A percentile compares a stretch with the other conserved stretches of the same genome.
Conservation (phyloP, 2,329 filamentous ascomycete genomes). For the Beauveria rudraprayagi region DNA sequence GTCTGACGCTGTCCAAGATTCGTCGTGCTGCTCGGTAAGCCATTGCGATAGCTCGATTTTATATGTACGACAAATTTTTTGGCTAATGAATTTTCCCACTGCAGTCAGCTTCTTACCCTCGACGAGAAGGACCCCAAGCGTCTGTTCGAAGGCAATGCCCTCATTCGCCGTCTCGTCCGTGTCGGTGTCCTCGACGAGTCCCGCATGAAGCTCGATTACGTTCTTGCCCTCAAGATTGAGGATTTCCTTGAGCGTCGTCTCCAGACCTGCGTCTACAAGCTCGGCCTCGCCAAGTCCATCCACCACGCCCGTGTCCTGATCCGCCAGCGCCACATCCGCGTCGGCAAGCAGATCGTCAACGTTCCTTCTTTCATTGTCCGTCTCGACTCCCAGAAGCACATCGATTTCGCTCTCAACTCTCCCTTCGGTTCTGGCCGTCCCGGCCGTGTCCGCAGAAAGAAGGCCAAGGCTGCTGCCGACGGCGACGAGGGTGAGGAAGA, state of each 20-base stretch:
- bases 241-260: constrained; percentile 99
- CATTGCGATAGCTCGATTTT: neutral
- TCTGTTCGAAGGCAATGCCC: constrained; percentile 99
- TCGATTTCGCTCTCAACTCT: constrained; percentile 96
- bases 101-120: constrained; percentile 97
- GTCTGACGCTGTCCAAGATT: constrained; percentile 99
- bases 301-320: constrained; percentile 99
- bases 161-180: constrained; percentile 99
- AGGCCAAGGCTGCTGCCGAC: constrained; percentile 92
- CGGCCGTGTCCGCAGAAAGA: constrained; percentile 98
- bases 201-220: constrained; percentile 99
- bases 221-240: constrained; percentile 96
- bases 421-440: constrained; percentile 96
- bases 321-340: constrained; percentile 98
- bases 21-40: constrained; percentile 98
- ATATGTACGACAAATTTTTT: neutral
- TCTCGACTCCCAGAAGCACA: constrained; percentile 99
- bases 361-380: constrained; percentile 99
- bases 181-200: constrained; percentile 99
- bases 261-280: constrained; percentile 99
- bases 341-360: constrained; percentile 99
- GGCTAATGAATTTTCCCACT: neutral
- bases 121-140: constrained; percentile 99
- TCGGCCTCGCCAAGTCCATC: constrained; percentile 99
- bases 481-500: constrained; percentile 76